Conservation (phyloP, 257 asterid species). For the Rehmannia glutinosa region DNA sequence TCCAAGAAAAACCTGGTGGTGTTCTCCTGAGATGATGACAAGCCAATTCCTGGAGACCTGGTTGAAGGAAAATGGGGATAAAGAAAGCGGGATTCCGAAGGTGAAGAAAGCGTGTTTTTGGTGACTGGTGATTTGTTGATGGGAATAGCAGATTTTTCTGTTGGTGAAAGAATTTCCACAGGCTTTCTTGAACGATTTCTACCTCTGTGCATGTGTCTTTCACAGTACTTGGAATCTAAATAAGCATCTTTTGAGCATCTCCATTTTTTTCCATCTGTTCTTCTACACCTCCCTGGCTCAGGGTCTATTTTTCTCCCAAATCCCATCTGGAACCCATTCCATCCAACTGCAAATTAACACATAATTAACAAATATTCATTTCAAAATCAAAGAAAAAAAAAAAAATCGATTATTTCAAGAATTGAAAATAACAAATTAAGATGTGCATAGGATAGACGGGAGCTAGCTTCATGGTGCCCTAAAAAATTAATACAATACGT, state of each 20-base stretch:
- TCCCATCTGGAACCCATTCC: constrained; percentile 42
- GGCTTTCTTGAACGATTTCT: constrained; percentile 98
- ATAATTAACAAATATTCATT: too few relatives aligned
- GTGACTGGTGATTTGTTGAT: too few relatives aligned
- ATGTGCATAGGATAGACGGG: too few relatives aligned
- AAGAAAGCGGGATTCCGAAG: constrained; percentile 13
- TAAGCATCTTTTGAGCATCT: constrained; percentile 80
- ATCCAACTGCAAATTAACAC: constrained; percentile 42
- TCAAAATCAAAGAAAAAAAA: background rate
- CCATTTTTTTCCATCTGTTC: constrained; percentile 91
- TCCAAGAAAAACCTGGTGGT: constrained; percentile 37
- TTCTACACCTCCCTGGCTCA: constrained; percentile 84
- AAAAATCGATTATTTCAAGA: background rate
- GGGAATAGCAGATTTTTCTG: background rate
- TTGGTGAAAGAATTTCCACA: constrained; percentile 49
- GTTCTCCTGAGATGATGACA: constrained; percentile 27
- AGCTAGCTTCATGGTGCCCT: too few relatives aligned
- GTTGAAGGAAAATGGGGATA: constrained; percentile 29
- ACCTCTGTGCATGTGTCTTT: constrained; percentile 93
- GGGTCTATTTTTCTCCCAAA: constrained; percentile 70
- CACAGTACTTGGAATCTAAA: constrained; percentile 84
- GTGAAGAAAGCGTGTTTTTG: background rate
- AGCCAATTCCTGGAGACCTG: constrained; percentile 11
- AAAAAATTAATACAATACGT: too few relatives aligned
- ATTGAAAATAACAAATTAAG: too few relatives aligned